Evolutionary conservation across 2,329 filamentous ascomycete genomes (phyloP), one percentile per base, ranked within the genome.

Genomic region (Elsinoe australis): DNA sequence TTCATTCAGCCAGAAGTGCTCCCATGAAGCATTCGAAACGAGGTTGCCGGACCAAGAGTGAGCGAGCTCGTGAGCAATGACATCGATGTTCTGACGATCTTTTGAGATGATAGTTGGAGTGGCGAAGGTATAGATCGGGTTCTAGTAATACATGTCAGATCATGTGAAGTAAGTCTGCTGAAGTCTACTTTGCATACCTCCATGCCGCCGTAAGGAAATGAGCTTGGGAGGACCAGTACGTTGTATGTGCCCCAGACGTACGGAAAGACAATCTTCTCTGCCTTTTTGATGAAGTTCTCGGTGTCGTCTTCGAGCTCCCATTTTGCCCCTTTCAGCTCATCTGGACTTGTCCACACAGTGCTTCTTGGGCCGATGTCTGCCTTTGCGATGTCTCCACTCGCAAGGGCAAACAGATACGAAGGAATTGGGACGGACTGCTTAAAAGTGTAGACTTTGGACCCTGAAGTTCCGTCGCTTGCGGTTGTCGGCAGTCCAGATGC

Each of bases 171-270:
- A 1, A 85, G 84, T 3, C 87, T 29, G 12, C 17, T 29, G 14
- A 5, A 22, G 14, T 38, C 33, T 51, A 42, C 55, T 56, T 19
- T 9, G 24, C 17, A 21, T 12, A 39, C 35, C 47, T 52, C 64
- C 76, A 69, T 68, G 67, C 83, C 85, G 59, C 87, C 87, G 58
- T 92, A 94, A 0, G 87, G 87, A 64, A 94, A 96, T 56, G 85
- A 90, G 1, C 87, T 85, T 3, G 90, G 90, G 24, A 96, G 72
- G 3, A 95, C 83, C 17, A 96, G 72, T 7, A 95, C 86, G 56
- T 96, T 96, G 72, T 96, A 96, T 56, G 89, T 82, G 12, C 87
- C 89, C 92, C 92, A 98, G 51, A 80, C 79, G 65, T 98, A 96
- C 0, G 87, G 85, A 57, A 87, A 94, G 38, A 95, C 79, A 34